These are phyloP conservation scores for Cardamine chenopodiifolia DNA, from an alignment of 345 rosid genomes.

Conservation along the genomic window DNA sequence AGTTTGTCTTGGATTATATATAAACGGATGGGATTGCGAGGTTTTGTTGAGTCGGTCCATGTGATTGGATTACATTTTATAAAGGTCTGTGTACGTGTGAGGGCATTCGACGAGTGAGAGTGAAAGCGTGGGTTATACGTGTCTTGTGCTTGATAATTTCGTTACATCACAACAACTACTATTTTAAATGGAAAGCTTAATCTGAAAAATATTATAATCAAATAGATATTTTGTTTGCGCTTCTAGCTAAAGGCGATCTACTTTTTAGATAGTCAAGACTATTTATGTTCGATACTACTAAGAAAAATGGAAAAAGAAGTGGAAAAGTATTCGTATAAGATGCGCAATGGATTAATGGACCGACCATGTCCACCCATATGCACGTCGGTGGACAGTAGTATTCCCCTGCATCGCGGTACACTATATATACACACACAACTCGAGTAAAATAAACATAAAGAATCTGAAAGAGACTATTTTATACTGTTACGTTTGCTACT, in stretches of 20 bases:
- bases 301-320: too few species aligned
- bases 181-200: not conserved
- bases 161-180: not conserved
- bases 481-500: too few species aligned
- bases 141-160: not conserved
- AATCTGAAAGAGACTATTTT: too few species aligned
- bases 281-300: too few species aligned
- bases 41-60: constrained; percentile 25
- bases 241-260: not conserved
- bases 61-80: constrained; percentile 7
- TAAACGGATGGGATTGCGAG: constrained; percentile 8
- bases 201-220: not conserved
- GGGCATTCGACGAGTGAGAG: constrained; percentile 17
- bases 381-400: constrained; percentile 27
- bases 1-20: constrained; percentile 26
- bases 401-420: constrained; percentile 20
- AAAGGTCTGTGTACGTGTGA: constrained; percentile 37
- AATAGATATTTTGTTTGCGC: constrained; percentile 13
- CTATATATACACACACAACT: too few species aligned
- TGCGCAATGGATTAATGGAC: constrained; percentile 20
- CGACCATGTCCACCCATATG: constrained; percentile 24
- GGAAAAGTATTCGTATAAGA: constrained; percentile 23
- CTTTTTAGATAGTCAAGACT: too few species aligned
- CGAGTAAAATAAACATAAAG: too few species aligned
- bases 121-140: constrained; percentile 37